Evolutionary conservation across 495 filamentous ascomycete genomes (phyloP).

Genomic region (Wilcoxina mikolae): DNA sequence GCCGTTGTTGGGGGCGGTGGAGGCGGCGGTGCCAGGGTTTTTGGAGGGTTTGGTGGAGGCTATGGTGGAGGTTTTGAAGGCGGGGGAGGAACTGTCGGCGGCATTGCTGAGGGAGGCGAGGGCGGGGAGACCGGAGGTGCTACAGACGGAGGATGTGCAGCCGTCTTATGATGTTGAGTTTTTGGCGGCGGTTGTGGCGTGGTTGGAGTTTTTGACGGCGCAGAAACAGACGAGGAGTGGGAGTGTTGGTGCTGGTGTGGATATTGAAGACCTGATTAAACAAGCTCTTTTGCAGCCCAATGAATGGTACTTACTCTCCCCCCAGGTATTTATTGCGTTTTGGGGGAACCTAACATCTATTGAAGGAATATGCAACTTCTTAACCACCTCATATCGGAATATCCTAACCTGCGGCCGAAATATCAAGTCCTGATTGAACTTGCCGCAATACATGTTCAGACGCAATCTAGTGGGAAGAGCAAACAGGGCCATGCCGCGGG

Average conservation of each 20-base stretch:
- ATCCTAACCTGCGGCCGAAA: constrained; percentile 13
- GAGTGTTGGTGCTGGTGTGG: constrained; percentile 7
- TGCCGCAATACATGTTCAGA: constrained; percentile 14
- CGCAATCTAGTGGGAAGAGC: not conserved
- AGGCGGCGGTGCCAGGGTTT: constrained; percentile 14
- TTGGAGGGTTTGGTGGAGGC: constrained; percentile 14
- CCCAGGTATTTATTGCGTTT: not conserved
- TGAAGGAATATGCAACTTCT: constrained; percentile 23
- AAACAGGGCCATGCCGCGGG: constrained; percentile 1
- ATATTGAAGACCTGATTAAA: constrained; percentile 17
- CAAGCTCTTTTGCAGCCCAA: constrained; percentile 20
- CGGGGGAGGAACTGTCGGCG: not conserved
- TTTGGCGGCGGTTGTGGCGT: constrained; percentile 16
- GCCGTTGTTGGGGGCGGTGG: constrained; percentile 18
- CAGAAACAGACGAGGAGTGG: not conserved
- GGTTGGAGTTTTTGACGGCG: constrained; percentile 19
- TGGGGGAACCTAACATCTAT: not conserved
- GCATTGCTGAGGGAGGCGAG: not conserved
- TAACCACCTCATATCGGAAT: constrained; percentile 13
- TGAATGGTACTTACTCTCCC: constrained; percentile 12
- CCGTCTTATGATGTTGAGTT: constrained; percentile 10
- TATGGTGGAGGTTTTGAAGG: constrained; percentile 21
- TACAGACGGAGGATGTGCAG: not conserved
- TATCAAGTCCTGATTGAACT: constrained; percentile 18
- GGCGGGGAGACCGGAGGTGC: not conserved